Evolutionary conservation across 2,329 filamentous ascomycete species (phyloP), one percentile per base, ranked within the genome.

Genomic region (Penicillium sp.): DNA sequence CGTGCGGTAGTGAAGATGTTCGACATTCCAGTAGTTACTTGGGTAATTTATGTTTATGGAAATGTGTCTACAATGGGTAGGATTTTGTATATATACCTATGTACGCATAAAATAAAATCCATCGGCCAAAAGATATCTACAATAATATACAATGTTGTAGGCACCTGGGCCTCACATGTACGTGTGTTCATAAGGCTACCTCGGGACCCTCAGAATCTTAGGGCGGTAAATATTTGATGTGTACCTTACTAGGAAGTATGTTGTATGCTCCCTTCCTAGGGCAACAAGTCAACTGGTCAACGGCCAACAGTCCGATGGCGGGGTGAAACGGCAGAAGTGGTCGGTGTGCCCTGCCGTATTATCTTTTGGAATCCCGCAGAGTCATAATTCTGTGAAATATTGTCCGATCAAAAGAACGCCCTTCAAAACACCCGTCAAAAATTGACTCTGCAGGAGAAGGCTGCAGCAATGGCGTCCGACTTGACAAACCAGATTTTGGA

Each of bases 401-500:
- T 63, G 67, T 60, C 58, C 46, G 61, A 52, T 50, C 55, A 21
- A 32, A 54, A 51, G 35, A 57, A 55, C 50, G 56, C 50, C 39
- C 29, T 54, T 57, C 52, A 62, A 56, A 51, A 56, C 34, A 46
- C 46, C 46, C 56, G 53, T 54, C 52, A 54, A 58, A 60, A 60
- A 57, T 50, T 47, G n/a, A 50, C 29, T 49, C 60, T 62, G 66
- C 62, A 65, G 65, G 60, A 60, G 51, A 61, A 56, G 59, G 59
- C 60, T 66, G 64, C 64, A 70, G 63, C 54, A 59, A 77, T 77
- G 73, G 73, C 72, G 65, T 68, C 71, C 63, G 86, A 90, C 69
- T 77, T 91, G 67, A 80, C 83, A 57, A 78, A 80, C 54, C 78
- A 84, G 66, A 80, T 92, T 63, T 82, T 93, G 65, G 81, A 85